A percentile compares a stretch with the other conserved stretches of the same genome.
Evolutionary conservation across 2,329 filamentous ascomycete species (phyloP).

Genomic region (Neophaeococcomyces aloes): DNA sequence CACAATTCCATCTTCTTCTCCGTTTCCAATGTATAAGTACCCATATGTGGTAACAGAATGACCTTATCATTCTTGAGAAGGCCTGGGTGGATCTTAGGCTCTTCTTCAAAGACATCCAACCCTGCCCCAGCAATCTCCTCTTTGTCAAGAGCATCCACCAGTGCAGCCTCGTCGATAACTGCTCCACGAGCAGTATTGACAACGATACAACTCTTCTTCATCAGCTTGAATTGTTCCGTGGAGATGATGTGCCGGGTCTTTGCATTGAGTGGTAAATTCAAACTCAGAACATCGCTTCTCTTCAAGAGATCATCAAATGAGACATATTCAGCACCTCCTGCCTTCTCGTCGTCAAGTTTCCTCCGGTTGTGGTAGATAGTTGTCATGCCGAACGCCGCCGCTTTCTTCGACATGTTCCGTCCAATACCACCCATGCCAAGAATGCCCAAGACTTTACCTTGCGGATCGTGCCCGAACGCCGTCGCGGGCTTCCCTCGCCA

Average conservation of each 20-base stretch:
- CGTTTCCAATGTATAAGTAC: slow-evolving; percentile 64
- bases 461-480: slow-evolving; percentile 62
- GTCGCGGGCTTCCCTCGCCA: slow-evolving; percentile 52
- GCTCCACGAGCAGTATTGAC: slow-evolving; percentile 77
- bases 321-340: slow-evolving; percentile 54
- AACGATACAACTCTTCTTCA: slow-evolving; percentile 68
- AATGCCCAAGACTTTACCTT: slow-evolving; percentile 69
- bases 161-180: slow-evolving; percentile 69
- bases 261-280: slow-evolving; percentile 69
- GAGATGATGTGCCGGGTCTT: slow-evolving; percentile 68
- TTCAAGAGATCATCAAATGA: slow-evolving; percentile 61
- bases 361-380: slow-evolving; percentile 23
- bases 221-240: slow-evolving; percentile 57
- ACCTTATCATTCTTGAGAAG: slow-evolving; percentile 60
- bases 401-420: slow-evolving; percentile 52
- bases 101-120: slow-evolving; percentile 73
- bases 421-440: slow-evolving; percentile 82
- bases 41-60: slow-evolving; percentile 74
- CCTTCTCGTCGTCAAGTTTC: slow-evolving; percentile 17
- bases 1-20: slow-evolving; percentile 37
- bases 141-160: slow-evolving; percentile 60
- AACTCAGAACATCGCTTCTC: slow-evolving; percentile 63
- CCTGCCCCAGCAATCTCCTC: slow-evolving; percentile 62
- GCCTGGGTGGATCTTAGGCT: slow-evolving; percentile 64
- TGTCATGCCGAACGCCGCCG: slow-evolving; percentile 23